These are phyloP conservation scores for Fusarium redolens DNA, from an alignment of 2,329 filamentous ascomycete genomes.

Conservation along the genomic window DNA sequence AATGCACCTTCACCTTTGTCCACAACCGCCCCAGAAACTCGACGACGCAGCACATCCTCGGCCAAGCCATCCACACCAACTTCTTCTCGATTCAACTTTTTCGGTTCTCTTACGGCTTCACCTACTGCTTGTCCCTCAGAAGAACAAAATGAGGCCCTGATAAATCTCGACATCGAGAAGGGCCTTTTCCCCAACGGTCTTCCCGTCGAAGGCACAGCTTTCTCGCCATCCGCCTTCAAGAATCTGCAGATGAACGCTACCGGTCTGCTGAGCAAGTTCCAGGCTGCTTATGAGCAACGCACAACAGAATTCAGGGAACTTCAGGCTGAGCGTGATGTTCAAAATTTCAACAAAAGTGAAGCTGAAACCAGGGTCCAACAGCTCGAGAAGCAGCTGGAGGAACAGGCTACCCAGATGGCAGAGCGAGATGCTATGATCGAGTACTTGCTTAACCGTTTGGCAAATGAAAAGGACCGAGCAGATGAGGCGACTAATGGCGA, in stretches of 20 bases:
- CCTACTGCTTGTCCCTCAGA: conserved; percentile 50
- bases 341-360: conserved; percentile 67
- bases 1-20: conserved; percentile 32
- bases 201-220: conserved; percentile 59
- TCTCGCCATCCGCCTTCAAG: conserved; percentile 70
- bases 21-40: conserved; percentile 11
- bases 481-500: conserved; percentile 52
- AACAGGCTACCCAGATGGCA: conserved; percentile 64
- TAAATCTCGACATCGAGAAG: conserved; percentile 65
- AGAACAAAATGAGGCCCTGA: conserved; percentile 63
- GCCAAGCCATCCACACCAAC: conserved; percentile 49
- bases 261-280: conserved; percentile 66
- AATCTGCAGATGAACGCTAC: conserved; percentile 69
- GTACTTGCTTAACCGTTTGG: conserved; percentile 62
- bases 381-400: conserved; percentile 70
- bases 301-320: conserved; percentile 63
- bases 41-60: conserved; percentile 37
- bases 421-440: conserved; percentile 66
- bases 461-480: conserved; percentile 60
- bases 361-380: conserved; percentile 63
- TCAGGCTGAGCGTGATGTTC: conserved; percentile 63
- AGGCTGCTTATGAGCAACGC: conserved; percentile 67
- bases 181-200: conserved; percentile 63
- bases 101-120: conserved; percentile 58
- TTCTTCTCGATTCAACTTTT: conserved; percentile 58